Base-by-base conservation (phyloP, 106 monocot species). In the Alisma plantagoaquatica region DNA sequence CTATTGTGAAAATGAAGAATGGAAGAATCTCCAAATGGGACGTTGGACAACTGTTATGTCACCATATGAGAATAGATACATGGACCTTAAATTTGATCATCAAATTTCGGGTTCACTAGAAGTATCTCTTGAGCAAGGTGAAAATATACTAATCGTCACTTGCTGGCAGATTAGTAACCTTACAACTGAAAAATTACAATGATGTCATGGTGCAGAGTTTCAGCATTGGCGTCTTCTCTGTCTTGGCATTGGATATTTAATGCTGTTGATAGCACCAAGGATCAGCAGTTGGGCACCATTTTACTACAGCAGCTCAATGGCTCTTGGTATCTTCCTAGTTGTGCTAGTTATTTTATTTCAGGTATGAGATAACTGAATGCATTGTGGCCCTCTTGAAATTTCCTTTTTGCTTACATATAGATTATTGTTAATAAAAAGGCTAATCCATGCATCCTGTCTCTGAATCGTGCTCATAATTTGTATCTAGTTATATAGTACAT, bases 301-400 rank as follows among this genome's bases (percentile, higher is more conserved):
- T 68, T 98, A 98, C 53, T 89, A 89, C 55, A 79, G 89, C 74
- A 79, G 78, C 68, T 89, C 96, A 25, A 90, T 98, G 89, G 79
- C 65, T 60, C 52, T 89, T 42, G 96, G 89, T 7, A 53, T 85
- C 48, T 38, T 98, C 31, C 89, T 80, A 67, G 86, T 99, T 51
- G 54, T 89, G 21, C 72, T 99, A 66, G 35, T 99, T 20, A 35
- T 90, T 58, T 70, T 81, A 28, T 99, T 86, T 64, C 98, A 99
- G 98, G 98, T 99, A 71, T 20, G n/a, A n/a, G n/a, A n/a, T n/a
- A n/a, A n/a, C n/a, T n/a, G n/a, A n/a, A n/a, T n/a, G n/a, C n/a
- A n/a, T n/a, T n/a, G n/a, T n/a, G n/a, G n/a, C n/a, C n/a, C n/a
- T n/a, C n/a, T n/a, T n/a, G n/a, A 50, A n/a, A n/a, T n/a, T n/a